Base-by-base conservation (phyloP, 495 filamentous ascomycete species). In the Penicillium flavigenum region DNA sequence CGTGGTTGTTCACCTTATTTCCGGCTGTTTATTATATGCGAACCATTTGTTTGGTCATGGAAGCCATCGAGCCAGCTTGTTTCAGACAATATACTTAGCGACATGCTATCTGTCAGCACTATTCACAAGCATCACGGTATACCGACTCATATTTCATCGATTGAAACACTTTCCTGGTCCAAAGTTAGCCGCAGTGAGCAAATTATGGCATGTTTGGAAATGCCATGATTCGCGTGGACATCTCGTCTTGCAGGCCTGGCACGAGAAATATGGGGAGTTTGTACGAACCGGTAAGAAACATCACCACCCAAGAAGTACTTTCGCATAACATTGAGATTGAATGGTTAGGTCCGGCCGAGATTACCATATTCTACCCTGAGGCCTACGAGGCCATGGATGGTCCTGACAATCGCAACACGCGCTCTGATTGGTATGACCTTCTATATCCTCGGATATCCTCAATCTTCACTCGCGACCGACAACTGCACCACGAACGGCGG, bases 381-480 rank as follows among this genome's bases (percentile, higher is more conserved):
- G 70, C 63, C 4, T 58, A 64, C 10, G 38, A 47, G 1, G 62
- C 62, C 1, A 57, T 73, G 20, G 64, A 73, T 43, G 72, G 71
- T 0, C 64, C 61, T 0, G 26, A 55, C 2, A 70, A 56, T 22
- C 47, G 53, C 7, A 67, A 60, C 11, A 69, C 61, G 6, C 72
- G 69, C 39, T 64, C 71, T 16, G 65, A 68, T 2, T 78, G 74
- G 76, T 79, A 79, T 45, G 76, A 78, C 17, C 50, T 76, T 4
- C 47, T 76, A 0, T 56, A 66, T 20, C 77, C 77, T 0, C 60
- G 64, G 2, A 63, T 61, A 14, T 71, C 76, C 8, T 60, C 74
- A 2, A 62, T 72, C 32, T 76, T 74, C 44, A 69, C 70, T 26
- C 72, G 77, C 0, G 63, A 71, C 36, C 24, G 56, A 7, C 41